A percentile compares a stretch with the other conserved stretches of the same genome.
Conservation (phyloP, 192 early-diverging fungal species). For the Pilobolus umbonatus region DNA sequence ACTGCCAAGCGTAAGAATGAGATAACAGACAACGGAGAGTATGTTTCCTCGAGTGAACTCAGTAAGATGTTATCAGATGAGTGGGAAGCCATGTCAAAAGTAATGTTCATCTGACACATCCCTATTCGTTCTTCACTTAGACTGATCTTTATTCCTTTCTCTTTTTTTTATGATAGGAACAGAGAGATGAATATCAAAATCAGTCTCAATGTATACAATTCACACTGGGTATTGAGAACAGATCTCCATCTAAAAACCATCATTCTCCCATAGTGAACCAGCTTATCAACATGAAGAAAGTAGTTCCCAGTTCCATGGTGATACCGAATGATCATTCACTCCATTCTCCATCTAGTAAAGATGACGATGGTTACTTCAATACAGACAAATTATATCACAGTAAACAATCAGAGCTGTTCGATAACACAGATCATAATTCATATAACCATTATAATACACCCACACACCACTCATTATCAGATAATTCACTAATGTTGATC, state of each 20-base stretch:
- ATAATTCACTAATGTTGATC: neutral
- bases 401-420: too few species aligned
- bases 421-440: too few species aligned
- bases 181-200: slow-evolving; percentile 3
- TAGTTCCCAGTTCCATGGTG: slow-evolving; percentile 6
- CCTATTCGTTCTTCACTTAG: too few species aligned
- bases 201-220: slow-evolving; percentile 12
- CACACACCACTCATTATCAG: neutral
- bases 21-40: neutral
- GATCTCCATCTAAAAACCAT: neutral
- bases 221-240: slow-evolving; percentile 3
- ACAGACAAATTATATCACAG: neutral
- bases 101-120: neutral
- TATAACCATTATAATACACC: neutral
- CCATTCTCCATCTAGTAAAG: neutral
- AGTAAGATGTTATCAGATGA: slow-evolving; percentile 3
- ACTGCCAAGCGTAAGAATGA: slow-evolving; percentile 3
- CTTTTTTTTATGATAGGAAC: slow-evolving; percentile 1
- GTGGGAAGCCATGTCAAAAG: slow-evolving; percentile 12
- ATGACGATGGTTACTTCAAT: neutral
- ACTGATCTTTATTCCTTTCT: too few species aligned
- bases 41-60: neutral
- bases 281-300: neutral
- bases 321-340: slow-evolving; percentile 8
- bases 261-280: too few species aligned